phyloP scores from a whole-genome alignment of 2,329 filamentous ascomycete genomes.

The Sarocladiaceae sp. region DNA sequence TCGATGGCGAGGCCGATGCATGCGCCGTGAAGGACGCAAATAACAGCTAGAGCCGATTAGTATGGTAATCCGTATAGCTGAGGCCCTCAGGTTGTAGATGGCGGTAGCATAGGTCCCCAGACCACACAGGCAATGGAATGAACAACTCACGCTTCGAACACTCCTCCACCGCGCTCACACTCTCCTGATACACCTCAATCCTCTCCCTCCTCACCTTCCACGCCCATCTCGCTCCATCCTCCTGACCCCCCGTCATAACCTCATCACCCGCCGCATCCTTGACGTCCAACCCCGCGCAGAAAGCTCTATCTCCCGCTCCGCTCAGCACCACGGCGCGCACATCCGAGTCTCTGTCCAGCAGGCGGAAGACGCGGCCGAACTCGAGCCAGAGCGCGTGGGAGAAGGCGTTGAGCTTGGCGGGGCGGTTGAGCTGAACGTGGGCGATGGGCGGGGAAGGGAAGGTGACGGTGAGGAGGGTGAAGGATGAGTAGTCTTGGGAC shows the following conservation, averaged over 20 bases:
- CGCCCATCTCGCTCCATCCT: conserved; percentile 61
- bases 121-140: not conserved
- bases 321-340: conserved; percentile 75
- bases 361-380: conserved; percentile 63
- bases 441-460: conserved; percentile 67
- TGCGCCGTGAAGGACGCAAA: conserved; percentile 74
- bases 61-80: too few relatives aligned
- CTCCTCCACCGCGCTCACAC: conserved; percentile 68
- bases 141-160: conserved; percentile 73
- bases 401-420: conserved; percentile 84
- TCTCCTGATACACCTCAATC: conserved; percentile 74
- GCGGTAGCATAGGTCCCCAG: not conserved
- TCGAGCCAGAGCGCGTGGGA: conserved; percentile 81
- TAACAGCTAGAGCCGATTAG: conserved; percentile 63
- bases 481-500: conserved; percentile 42
- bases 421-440: conserved; percentile 88
- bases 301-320: conserved; percentile 75
- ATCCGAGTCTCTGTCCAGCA: conserved; percentile 63
- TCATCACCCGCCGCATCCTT: conserved; percentile 55
- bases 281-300: conserved; percentile 82
- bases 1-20: conserved; percentile 75
- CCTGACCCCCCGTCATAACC: conserved; percentile 29
- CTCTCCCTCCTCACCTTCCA: conserved; percentile 56
- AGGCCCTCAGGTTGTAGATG: too few relatives aligned
- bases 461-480: conserved; percentile 67